Percentiles rank a stretch among this genome's conserved stretches.
Evolutionary conservation across 208 protist species (phyloP).

Genomic region (Trypanosoma mega): DNA sequence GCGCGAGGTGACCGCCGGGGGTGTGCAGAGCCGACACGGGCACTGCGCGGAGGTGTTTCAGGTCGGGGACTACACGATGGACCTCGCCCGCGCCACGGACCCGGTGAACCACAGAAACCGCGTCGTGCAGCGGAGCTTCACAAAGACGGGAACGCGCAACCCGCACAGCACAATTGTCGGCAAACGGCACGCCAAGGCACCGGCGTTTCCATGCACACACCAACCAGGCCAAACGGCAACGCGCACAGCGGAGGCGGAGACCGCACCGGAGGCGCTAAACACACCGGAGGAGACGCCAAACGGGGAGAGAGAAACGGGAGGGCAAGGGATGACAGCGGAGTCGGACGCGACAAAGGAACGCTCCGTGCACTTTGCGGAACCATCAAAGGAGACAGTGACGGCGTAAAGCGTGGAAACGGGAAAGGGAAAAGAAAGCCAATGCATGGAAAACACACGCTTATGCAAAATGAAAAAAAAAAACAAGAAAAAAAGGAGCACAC

Average conservation of each 20-base stretch:
- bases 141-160: constrained; percentile 52
- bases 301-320: constrained; percentile 11
- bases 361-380: background rate
- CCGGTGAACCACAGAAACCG: constrained; percentile 71
- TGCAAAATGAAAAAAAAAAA: too few species aligned
- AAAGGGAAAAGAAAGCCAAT: background rate
- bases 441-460: too few species aligned
- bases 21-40: constrained; percentile 67
- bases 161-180: constrained; percentile 70
- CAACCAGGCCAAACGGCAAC: background rate
- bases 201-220: constrained; percentile 50
- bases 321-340: too few species aligned
- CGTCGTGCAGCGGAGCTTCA: constrained; percentile 50
- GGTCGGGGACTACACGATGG: constrained; percentile 85
- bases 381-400: background rate
- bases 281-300: constrained; percentile 9
- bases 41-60: constrained; percentile 87
- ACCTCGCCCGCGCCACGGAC: constrained; percentile 54
- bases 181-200: constrained; percentile 49
- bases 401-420: background rate
- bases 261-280: background rate
- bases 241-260: background rate
- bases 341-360: background rate
- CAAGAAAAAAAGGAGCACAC: too few species aligned
- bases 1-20: constrained; percentile 30